Evolutionary conservation across 805 yeast genomes (phyloP).

Genomic region (Yarrowia osloensis): DNA sequence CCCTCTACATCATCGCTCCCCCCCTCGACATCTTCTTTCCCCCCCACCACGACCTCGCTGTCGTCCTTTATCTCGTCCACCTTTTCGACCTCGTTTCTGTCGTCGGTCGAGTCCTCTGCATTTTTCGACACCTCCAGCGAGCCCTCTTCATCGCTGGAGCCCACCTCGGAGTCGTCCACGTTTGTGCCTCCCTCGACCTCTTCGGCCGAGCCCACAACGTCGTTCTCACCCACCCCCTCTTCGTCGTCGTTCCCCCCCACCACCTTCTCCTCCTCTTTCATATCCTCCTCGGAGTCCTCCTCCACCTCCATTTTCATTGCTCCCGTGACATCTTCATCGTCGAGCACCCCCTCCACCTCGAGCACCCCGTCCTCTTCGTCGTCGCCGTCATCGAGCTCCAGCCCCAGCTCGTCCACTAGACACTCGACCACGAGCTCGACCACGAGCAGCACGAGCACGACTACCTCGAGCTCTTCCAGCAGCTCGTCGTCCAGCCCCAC

Average conservation of each 20-base stretch:
- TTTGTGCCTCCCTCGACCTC: neutral
- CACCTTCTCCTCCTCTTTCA: neutral
- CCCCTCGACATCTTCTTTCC: neutral
- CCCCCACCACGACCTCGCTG: neutral
- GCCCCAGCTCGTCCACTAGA: neutral
- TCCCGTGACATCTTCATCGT: neutral
- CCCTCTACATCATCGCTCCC: neutral
- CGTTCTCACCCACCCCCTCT: neutral
- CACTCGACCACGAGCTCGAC: neutral
- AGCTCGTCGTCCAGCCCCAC: neutral
- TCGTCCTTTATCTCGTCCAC: conserved; percentile 15
- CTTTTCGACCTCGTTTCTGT: neutral
- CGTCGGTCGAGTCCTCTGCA: conserved; percentile 19
- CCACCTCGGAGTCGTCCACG: neutral
- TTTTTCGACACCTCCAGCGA: neutral
- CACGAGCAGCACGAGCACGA: neutral
- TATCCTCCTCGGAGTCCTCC: neutral
- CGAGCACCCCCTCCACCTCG: neutral
- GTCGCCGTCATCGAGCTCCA: neutral
- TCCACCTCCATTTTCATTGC: neutral
- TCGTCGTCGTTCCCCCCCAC: neutral
- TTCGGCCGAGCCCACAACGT: neutral
- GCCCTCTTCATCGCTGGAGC: neutral
- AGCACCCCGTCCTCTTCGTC: neutral
- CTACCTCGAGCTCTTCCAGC: neutral